phyloP scores from a whole-genome alignment of 208 protist genomes.

The Crithidia acanthocephali region DNA sequence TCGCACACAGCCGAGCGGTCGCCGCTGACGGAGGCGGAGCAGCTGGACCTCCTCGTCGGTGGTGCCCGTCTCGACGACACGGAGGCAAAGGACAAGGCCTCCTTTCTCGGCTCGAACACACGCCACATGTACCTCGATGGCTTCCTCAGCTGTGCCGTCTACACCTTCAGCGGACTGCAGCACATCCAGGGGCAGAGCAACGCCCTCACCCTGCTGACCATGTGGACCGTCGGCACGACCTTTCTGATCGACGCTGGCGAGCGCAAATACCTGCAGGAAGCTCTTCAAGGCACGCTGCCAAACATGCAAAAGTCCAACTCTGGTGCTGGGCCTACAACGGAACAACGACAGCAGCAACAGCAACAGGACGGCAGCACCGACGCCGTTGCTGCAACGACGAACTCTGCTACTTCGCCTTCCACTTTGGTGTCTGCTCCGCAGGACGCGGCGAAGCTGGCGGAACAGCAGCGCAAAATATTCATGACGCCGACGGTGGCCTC shows the following conservation, averaged over 20 bases:
- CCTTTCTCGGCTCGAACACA: slow-evolving; percentile 55
- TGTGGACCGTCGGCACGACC: slow-evolving; percentile 78
- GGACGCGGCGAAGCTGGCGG: slow-evolving; percentile 17
- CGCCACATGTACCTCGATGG: slow-evolving; percentile 68
- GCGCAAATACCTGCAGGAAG: slow-evolving; percentile 55
- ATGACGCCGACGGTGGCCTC: slow-evolving; percentile 64
- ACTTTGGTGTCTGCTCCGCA: not conserved
- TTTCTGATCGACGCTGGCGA: slow-evolving; percentile 69
- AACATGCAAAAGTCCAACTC: not conserved
- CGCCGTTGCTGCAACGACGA: not conserved
- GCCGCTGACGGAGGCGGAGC: slow-evolving; percentile 30
- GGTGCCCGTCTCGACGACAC: slow-evolving; percentile 46
- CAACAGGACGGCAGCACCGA: not conserved
- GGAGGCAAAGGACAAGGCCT: slow-evolving; percentile 18
- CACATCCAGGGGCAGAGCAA: slow-evolving; percentile 80
- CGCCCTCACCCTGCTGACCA: slow-evolving; percentile 65
- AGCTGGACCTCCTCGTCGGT: slow-evolving; percentile 57
- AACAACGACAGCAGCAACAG: not conserved
- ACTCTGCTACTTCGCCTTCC: not conserved
- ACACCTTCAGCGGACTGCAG: slow-evolving; percentile 71
- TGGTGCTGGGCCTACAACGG: not conserved
- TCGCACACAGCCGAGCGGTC: not conserved
- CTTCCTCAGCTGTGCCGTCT: slow-evolving; percentile 48
- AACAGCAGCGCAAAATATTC: slow-evolving; percentile 56
- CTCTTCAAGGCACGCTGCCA: slow-evolving; percentile 13